Evolutionary conservation across 352 stramenopile species (phyloP).

Genomic region (Phytophthora cactorum): DNA sequence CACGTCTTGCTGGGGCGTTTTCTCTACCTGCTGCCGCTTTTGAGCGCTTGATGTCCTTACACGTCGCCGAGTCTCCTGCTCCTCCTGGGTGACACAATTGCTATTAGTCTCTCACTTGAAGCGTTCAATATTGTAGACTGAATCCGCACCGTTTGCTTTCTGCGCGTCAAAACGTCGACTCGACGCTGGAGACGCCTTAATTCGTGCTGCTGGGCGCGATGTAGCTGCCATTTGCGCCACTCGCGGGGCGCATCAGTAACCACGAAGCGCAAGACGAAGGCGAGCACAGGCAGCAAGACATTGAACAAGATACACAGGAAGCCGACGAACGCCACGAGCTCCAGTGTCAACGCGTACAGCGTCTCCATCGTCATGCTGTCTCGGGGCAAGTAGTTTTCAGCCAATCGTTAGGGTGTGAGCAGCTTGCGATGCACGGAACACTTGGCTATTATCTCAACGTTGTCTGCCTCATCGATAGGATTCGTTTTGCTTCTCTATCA

Average conservation of each 20-base stretch:
- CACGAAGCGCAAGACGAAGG: constrained; percentile 37
- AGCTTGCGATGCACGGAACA: constrained; percentile 26
- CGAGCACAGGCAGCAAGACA: constrained; percentile 43
- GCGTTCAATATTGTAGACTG: not conserved
- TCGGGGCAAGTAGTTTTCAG: constrained; percentile 20
- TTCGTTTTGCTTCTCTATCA: constrained; percentile 44
- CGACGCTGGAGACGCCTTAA: constrained; percentile 42
- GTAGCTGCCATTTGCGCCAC: constrained; percentile 45
- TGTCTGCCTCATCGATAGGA: constrained; percentile 41
- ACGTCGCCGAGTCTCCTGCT: constrained; percentile 28
- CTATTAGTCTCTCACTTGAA: not conserved
- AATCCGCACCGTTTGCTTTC: constrained; percentile 28
- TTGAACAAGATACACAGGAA: constrained; percentile 52
- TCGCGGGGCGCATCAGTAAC: constrained; percentile 39
- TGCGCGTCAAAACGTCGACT: constrained; percentile 33
- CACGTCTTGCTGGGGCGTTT: not conserved
- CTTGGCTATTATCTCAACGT: constrained; percentile 36
- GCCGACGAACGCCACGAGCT: constrained; percentile 56
- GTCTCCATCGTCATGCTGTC: constrained; percentile 5
- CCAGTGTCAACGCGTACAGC: constrained; percentile 27
- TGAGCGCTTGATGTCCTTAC: constrained; percentile 14
- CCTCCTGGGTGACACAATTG: constrained; percentile 23
- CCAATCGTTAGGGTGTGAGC: constrained; percentile 26
- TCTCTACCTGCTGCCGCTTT: constrained; percentile 21
- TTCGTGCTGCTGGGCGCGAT: constrained; percentile 49